Conservation (phyloP, 2,329 filamentous ascomycete genomes). For the Fusarium tupiense region DNA sequence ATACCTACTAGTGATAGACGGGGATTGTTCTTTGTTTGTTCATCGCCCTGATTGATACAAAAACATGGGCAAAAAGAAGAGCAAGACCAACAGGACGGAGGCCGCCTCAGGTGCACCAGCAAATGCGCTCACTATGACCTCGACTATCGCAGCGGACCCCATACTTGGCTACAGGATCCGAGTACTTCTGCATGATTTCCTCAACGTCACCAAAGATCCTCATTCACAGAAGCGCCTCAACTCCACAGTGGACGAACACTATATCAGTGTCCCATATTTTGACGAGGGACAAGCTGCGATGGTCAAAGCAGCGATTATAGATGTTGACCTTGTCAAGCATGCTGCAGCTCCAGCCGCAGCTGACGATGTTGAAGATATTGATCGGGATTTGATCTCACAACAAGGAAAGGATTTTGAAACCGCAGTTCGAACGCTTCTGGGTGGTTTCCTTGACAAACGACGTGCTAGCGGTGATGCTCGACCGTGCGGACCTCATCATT, state of each 20-base stretch:
- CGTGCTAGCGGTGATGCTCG: constrained; percentile 1
- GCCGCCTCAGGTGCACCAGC: neutral
- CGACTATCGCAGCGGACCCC: neutral
- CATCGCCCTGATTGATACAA: neutral
- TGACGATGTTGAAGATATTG: neutral
- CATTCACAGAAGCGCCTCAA: constrained; percentile 1
- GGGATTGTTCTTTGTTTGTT: too few relatives aligned
- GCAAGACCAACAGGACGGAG: neutral
- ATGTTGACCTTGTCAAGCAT: neutral
- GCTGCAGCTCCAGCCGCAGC: neutral
- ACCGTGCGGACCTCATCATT: constrained; percentile 4
- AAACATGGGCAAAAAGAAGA: neutral
- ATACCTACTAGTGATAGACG: neutral
- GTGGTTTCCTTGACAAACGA: neutral
- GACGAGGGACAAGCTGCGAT: neutral
- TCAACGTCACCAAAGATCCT: neutral
- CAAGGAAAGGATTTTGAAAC: neutral
- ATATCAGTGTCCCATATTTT: constrained; percentile 1
- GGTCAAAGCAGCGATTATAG: neutral
- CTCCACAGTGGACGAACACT: neutral
- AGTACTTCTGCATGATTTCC: constrained; percentile 11
- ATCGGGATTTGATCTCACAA: neutral
- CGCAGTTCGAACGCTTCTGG: neutral
- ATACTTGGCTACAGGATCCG: constrained; percentile 1
- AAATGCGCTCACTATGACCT: neutral